Evolutionary conservation across 1,139 yeast species (phyloP).

Genomic region (Candida sanyaensis): DNA sequence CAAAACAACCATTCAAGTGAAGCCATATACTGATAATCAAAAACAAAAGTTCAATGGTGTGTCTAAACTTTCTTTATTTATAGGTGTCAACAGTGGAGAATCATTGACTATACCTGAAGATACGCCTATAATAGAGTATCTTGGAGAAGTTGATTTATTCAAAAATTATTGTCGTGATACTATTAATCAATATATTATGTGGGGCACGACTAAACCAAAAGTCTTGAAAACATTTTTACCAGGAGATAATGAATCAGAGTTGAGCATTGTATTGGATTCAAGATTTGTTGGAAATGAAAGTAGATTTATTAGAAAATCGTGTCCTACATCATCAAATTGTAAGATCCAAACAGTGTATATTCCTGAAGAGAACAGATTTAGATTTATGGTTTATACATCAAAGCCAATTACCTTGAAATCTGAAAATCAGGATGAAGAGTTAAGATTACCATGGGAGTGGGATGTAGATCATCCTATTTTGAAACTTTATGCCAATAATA

Average conservation of each 20-base stretch:
- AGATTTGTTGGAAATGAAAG: constrained; percentile 77
- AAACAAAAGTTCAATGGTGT: constrained; percentile 74
- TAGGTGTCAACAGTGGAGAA: constrained; percentile 23
- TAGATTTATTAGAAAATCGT: constrained; percentile 74
- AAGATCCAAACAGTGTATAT: constrained; percentile 56
- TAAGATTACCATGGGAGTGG: constrained; percentile 89
- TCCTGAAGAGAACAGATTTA: constrained; percentile 45
- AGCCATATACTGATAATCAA: constrained; percentile 53
- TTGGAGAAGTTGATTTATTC: constrained; percentile 74
- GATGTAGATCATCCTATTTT: constrained; percentile 74
- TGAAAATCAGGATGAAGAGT: constrained; percentile 52
- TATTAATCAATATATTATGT: constrained; percentile 73
- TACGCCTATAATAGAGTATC: constrained; percentile 60
- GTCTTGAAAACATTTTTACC: constrained; percentile 55
- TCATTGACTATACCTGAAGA: constrained; percentile 42
- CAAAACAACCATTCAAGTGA: constrained; percentile 37
- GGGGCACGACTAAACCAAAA: constrained; percentile 85
- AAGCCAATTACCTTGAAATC: constrained; percentile 45
- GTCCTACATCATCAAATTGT: constrained; percentile 68
- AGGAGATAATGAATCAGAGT: constrained; percentile 14
- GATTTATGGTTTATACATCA: constrained; percentile 60
- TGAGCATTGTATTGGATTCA: constrained; percentile 73
- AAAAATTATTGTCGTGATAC: constrained; percentile 62
- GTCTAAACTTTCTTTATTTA: constrained; percentile 65
- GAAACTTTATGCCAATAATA: constrained; percentile 38